Percentiles rank a stretch among this genome's conserved stretches.
phyloP scores from a whole-genome alignment of 163 green algal genomes.

The Coccomyxa subellipsoidea region DNA sequence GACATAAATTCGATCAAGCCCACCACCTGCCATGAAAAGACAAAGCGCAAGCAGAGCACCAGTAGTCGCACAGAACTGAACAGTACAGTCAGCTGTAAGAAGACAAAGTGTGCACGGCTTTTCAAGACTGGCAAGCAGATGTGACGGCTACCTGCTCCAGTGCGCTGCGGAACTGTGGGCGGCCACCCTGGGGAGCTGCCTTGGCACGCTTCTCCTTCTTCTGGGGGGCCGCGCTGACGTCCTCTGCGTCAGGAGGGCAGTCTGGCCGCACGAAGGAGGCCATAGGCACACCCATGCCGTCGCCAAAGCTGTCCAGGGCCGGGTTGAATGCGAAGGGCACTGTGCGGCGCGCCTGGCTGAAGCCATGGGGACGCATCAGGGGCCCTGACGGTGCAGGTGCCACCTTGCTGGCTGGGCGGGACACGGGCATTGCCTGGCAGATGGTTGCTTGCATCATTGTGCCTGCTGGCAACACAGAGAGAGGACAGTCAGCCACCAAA shows the following conservation, averaged over 20 bases:
- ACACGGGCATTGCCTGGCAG: not conserved
- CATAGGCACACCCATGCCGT: not conserved
- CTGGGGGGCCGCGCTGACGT: not conserved
- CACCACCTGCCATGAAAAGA: not conserved
- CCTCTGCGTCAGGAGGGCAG: constrained; percentile 2
- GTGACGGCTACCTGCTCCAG: not conserved
- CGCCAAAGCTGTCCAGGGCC: not conserved
- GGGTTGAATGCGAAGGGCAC: constrained; percentile 3
- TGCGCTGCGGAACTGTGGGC: not conserved
- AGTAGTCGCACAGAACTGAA: not conserved
- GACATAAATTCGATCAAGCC: no score
- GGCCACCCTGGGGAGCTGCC: not conserved
- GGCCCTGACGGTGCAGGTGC: not conserved
- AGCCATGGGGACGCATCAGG: not conserved
- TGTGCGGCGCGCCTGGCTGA: not conserved
- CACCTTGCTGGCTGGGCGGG: not conserved
- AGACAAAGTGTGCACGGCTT: not conserved
- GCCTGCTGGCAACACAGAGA: not conserved
- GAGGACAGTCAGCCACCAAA: not conserved
- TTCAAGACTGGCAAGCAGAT: not conserved
- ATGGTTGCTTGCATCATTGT: not conserved
- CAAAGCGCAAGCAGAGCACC: not conserved
- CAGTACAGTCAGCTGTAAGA: not conserved
- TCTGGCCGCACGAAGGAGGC: constrained; percentile 4
- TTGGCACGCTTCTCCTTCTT: not conserved